Conservation (phyloP, 2,329 filamentous ascomycete species). For the Eutypa lata region DNA sequence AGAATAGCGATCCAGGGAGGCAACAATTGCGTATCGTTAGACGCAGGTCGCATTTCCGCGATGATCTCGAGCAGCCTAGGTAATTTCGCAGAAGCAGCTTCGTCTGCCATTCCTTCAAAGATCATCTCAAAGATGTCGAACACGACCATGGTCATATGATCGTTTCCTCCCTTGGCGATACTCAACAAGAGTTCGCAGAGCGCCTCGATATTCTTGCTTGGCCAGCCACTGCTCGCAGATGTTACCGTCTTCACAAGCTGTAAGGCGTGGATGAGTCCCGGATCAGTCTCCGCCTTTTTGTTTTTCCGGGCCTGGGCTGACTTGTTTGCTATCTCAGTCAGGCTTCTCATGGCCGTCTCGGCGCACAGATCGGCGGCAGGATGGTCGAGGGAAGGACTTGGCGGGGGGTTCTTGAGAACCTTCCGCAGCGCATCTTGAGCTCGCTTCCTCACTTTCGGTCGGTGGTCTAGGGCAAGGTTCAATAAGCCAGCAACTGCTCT, state of each 20-base stretch:
- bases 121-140: constrained; percentile 98
- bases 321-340: constrained; percentile 69
- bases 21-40: constrained; percentile 90
- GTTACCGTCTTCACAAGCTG: constrained; percentile 91
- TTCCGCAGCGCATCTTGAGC: constrained; percentile 85
- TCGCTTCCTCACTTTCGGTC: constrained; percentile 91
- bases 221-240: constrained; percentile 86
- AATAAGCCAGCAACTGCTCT: constrained; percentile 84
- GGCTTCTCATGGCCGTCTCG: constrained; percentile 77
- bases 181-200: constrained; percentile 85
- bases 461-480: constrained; percentile 77
- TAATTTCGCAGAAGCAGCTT: constrained; percentile 84
- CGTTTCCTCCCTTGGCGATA: constrained; percentile 86
- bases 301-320: constrained; percentile 64
- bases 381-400: constrained; percentile 89
- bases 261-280: constrained; percentile 83
- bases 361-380: constrained; percentile 96
- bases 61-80: constrained; percentile 89
- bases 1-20: constrained; percentile 96
- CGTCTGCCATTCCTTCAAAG: constrained; percentile 84
- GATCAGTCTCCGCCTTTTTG: constrained; percentile 68
- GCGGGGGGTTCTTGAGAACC: constrained; percentile 80
- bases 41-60: constrained; percentile 82
- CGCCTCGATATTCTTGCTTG: constrained; percentile 89
- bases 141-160: constrained; percentile 92